Base-by-base conservation (phyloP, 768 basidiomycete species). In the Bullera alba region DNA sequence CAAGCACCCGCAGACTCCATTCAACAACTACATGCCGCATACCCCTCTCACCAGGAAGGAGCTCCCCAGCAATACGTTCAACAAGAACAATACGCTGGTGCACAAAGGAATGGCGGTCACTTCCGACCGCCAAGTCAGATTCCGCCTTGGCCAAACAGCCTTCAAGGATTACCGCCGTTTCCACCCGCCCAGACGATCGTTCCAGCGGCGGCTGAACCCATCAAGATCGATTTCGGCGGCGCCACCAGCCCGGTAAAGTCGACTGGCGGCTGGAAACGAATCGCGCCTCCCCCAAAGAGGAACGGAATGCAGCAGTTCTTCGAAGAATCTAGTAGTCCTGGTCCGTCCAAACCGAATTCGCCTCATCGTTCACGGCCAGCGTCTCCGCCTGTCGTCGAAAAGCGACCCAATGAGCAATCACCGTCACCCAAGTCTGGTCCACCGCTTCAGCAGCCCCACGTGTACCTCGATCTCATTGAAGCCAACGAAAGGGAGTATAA, bases 401-500 rank as follows among this genome's bases (percentile, higher is more conserved):
- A 6, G 15, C 6, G 42, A 22, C 38, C 14, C 23, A 46, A 30
- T 7, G 45, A 6, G 3, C 25, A 16, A 26, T n/a, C 6, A 28
- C n/a, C n/a, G n/a, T n/a, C n/a, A n/a, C n/a, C n/a, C n/a, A n/a
- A n/a, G n/a, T n/a, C n/a, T n/a, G n/a, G n/a, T n/a, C 36, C 37
- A 15, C 36, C 37, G 22, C 38, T 23, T 6, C 48, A 47, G 27
- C 17, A 30, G 4, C 46, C 23, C 6, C 44, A 56, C 5, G 42
- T 23, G 6, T 25, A 39, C 37, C 19, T 39, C 10, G 19, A 39
- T 21, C 37, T 27, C 49, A 22, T 37, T 26, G 4, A 16, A 7
- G 51, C 17, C 42, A 38, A 45, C 5, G 47, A 47, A 39, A 25
- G 23, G 14, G 1, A 39, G 10, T 58, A 59, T 39, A 21, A 14